These are phyloP conservation scores for Sclerotinia spermophila DNA, from an alignment of 2,329 filamentous ascomycete genomes.

Conservation along the genomic window DNA sequence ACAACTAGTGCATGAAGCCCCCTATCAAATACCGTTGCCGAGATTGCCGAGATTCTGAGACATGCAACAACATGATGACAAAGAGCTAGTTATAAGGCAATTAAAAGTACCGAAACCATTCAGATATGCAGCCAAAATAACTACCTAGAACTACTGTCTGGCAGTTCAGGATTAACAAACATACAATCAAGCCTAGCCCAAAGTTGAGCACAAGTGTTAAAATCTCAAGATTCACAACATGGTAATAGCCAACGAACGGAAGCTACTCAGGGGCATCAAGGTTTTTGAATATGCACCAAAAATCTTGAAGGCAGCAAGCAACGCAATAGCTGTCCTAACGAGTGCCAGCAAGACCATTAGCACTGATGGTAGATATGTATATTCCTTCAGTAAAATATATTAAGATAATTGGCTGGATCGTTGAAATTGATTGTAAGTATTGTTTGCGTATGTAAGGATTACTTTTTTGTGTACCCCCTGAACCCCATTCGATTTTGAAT, in stretches of 20 bases:
- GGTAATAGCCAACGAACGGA: not conserved
- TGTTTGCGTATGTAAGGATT: not conserved
- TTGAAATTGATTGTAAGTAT: not conserved
- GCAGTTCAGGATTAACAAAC: not conserved
- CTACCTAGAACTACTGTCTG: accelerated
- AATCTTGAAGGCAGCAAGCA: not conserved
- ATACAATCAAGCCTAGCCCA: not conserved
- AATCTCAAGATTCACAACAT: not conserved
- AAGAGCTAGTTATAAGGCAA: not conserved
- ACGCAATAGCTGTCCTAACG: not conserved
- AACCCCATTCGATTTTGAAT: not conserved
- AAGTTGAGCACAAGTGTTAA: not conserved
- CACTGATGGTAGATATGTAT: not conserved
- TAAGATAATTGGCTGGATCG: not conserved
- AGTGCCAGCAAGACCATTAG: not conserved
- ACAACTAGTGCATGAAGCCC: no score
- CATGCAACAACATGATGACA: not conserved
- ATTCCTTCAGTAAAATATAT: not conserved
- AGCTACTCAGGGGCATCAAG: not conserved
- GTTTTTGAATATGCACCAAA: not conserved
- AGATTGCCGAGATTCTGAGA: not conserved
- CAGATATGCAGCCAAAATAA: not conserved
- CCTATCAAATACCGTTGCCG: not conserved
- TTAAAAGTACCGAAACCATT: not conserved
- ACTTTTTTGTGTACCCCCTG: not conserved